Base-by-base conservation (phyloP, 805 yeast species). In the Wickerhamomyces bovis region DNA sequence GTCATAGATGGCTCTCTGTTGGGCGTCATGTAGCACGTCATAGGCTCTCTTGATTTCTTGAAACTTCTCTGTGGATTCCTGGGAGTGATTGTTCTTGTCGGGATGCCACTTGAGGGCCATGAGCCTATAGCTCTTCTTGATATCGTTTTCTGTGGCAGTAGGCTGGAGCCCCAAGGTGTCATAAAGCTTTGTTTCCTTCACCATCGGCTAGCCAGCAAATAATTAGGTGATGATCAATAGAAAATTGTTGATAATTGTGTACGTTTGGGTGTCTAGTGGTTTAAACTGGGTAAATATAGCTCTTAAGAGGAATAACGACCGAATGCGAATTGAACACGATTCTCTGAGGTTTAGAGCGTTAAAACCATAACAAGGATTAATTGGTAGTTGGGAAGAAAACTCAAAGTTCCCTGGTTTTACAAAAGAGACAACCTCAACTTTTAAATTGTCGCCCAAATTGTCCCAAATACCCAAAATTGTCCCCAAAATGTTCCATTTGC, bases 11-110 rank as follows among this genome's bases (percentile, higher is more conserved):
- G 83, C 85, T 71, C 98, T 84, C 72, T 89, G 89, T 60, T 89
- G 82, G 13, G 81, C 71, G 63, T 90, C 97, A 20, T 85, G 76
- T 50, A 92, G 73, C 20, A 89, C 73, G 67, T 90, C 97, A 66
- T 92, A 80, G 2, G 97, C 97, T 53, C 77, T 78, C 2, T 92
- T 82, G 59, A 89, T 76, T 63, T 88, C 95, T 69, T 90, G 92
- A 69, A 90, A 90, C 71, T 85, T 88, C 64, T 89, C 97, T 38
- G 95, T 94, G 9, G 96, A 96, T 66, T 90, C 97, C 43, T 84
- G 85, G 11, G 83, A 75, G 39, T 56, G 60, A 51, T 86, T 80
- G 58, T 81, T 81, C 71, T 85, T 85, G 70, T 85, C 95, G 49
- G 95, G 95, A 66, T 85, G 95, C 69, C 77, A 82, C 58, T 81